Percentiles rank a stretch among this genome's conserved stretches.
Evolutionary conservation across 2,329 filamentous ascomycete genomes (phyloP).

Genomic region (Dothistroma septosporum): DNA sequence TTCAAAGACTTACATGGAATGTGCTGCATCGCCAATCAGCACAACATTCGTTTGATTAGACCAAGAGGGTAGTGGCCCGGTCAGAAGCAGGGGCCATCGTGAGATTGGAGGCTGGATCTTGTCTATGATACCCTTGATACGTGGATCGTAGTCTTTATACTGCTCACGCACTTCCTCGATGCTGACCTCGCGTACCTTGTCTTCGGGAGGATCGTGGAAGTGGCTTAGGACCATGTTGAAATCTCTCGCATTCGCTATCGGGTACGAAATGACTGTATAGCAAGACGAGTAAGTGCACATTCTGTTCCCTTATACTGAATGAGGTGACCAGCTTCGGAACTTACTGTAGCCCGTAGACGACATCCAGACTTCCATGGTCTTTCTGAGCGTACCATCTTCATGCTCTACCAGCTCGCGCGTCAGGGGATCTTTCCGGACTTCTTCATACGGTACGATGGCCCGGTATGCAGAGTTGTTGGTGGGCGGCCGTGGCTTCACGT

Average conservation of each 20-base stretch:
- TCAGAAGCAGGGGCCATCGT: constrained; percentile 45
- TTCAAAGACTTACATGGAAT: constrained; percentile 34
- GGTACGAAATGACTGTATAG: constrained; percentile 44
- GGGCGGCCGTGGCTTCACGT: constrained; percentile 39
- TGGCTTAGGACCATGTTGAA: constrained; percentile 48
- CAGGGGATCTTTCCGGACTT: constrained; percentile 42
- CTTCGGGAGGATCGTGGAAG: constrained; percentile 37
- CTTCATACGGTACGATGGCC: constrained; percentile 43
- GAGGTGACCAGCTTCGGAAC: not conserved
- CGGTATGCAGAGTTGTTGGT: constrained; percentile 46
- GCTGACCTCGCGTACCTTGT: constrained; percentile 38
- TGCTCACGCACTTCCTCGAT: constrained; percentile 42
- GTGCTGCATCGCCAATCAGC: constrained; percentile 44
- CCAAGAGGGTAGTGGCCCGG: constrained; percentile 42
- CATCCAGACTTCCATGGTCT: constrained; percentile 48
- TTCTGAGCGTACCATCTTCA: constrained; percentile 33
- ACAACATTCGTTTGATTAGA: constrained; percentile 43
- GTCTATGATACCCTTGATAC: constrained; percentile 41
- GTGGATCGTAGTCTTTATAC: constrained; percentile 45
- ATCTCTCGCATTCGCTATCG: constrained; percentile 42
- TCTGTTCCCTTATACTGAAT: not conserved
- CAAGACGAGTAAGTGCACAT: constrained; percentile 17
- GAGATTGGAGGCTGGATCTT: constrained; percentile 37
- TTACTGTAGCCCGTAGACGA: constrained; percentile 19
- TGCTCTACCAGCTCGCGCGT: constrained; percentile 31